phyloP scores from a whole-genome alignment of 2,329 filamentous ascomycete genomes.

The Cladobotryum mycophilum region DNA sequence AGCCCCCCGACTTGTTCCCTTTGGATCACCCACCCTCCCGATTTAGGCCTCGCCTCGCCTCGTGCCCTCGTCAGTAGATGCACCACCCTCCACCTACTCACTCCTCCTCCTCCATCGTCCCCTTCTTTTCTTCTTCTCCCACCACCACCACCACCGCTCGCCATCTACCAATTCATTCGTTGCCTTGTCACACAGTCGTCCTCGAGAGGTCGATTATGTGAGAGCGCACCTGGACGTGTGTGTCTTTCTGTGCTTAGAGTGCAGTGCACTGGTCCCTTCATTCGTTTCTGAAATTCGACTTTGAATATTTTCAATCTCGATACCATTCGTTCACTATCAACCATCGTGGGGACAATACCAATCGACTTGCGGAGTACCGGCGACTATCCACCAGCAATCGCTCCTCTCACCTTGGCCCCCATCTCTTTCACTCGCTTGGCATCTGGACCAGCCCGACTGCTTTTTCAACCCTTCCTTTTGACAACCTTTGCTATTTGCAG shows the following conservation, averaged over 20 bases:
- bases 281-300: conserved; percentile 3
- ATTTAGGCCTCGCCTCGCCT: too few species aligned
- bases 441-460: conserved; percentile 20
- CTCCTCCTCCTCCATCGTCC: background rate
- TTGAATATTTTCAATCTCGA: conserved; percentile 3
- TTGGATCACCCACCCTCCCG: too few species aligned
- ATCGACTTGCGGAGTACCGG: too few species aligned
- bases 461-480: conserved; percentile 12
- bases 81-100: too few species aligned
- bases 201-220: conserved; percentile 4
- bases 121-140: conserved; percentile 11
- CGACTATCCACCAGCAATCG: too few species aligned
- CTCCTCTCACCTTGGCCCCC: background rate
- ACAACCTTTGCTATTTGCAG: background rate
- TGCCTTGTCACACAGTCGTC: conserved; percentile 8
- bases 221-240: background rate
- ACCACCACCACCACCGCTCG: background rate
- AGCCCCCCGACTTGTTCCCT: too few species aligned
- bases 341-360: too few species aligned
- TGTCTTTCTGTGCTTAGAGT: conserved; percentile 3
- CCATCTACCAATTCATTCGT: conserved; percentile 3
- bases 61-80: too few species aligned
- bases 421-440: conserved; percentile 13
- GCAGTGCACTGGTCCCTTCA: conserved; percentile 11
- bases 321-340: background rate